phyloP scores from a whole-genome alignment of 768 basidiomycete genomes.

The Flagelloscypha sp. region DNA sequence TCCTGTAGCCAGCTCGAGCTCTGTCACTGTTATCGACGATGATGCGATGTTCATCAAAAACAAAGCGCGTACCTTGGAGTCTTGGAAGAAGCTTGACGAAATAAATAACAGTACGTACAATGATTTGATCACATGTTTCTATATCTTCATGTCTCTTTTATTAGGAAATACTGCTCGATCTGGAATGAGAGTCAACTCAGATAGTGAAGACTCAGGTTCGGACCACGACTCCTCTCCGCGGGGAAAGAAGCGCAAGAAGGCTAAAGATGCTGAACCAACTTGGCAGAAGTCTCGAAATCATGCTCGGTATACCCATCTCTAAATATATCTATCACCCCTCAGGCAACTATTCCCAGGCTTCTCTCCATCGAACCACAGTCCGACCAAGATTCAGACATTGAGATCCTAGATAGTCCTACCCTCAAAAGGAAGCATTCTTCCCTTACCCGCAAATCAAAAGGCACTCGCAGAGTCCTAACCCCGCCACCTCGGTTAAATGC shows the following conservation, averaged over 20 bases:
- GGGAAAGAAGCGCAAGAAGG: slow-evolving; percentile 32
- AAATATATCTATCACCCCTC: not conserved
- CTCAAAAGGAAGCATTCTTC: too few relatives aligned
- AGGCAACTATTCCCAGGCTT: slow-evolving; percentile 20
- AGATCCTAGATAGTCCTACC: too few relatives aligned
- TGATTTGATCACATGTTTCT: not conserved
- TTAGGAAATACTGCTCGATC: slow-evolving; percentile 7
- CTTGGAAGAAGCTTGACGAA: slow-evolving; percentile 55
- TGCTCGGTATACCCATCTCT: slow-evolving; percentile 26
- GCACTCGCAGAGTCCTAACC: too few relatives aligned
- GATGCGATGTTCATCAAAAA: slow-evolving; percentile 70
- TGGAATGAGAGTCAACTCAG: slow-evolving; percentile 9
- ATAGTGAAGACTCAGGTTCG: slow-evolving; percentile 20
- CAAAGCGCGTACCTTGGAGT: slow-evolving; percentile 40
- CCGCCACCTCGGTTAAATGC: too few relatives aligned
- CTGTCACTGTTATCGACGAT: slow-evolving; percentile 36
- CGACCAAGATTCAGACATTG: slow-evolving; percentile 21
- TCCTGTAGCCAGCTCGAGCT: slow-evolving; percentile 11
- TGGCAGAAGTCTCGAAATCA: slow-evolving; percentile 37
- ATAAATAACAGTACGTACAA: slow-evolving; percentile 42
- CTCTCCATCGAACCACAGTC: slow-evolving; percentile 28
- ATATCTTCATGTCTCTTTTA: not conserved
- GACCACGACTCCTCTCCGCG: slow-evolving; percentile 15
- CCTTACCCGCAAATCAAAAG: slow-evolving; percentile 18
- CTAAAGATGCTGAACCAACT: slow-evolving; percentile 21